Percentiles rank a stretch among this genome's conserved stretches.
Conservation (phyloP, 768 basidiomycete genomes). For the Butyriboletus loyo region DNA sequence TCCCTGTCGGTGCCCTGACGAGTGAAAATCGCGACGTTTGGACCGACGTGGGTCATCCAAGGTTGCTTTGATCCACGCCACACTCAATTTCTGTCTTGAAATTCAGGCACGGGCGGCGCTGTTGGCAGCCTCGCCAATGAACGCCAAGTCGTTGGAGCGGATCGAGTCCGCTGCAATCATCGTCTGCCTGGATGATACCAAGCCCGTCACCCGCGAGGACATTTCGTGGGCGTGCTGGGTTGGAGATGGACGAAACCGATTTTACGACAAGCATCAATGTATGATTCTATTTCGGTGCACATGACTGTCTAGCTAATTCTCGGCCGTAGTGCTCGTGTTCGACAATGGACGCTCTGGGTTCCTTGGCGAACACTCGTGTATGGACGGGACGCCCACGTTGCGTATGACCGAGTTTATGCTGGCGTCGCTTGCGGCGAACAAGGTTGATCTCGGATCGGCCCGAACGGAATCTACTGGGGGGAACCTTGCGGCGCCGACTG, state of each 20-base stretch:
- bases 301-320: constrained; percentile 2
- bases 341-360: constrained; percentile 95
- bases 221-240: constrained; percentile 83
- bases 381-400: constrained; percentile 94
- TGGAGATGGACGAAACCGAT: constrained; percentile 87
- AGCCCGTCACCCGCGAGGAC: constrained; percentile 78
- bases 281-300: constrained; percentile 21
- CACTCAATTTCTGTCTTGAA: no score
- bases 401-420: constrained; percentile 94
- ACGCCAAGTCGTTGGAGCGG: constrained; percentile 63
- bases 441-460: constrained; percentile 69
- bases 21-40: constrained; percentile 88
- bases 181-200: constrained; percentile 79
- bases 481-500: constrained; percentile 54
- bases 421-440: constrained; percentile 66
- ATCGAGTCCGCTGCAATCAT: constrained; percentile 92
- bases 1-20: constrained; percentile 79
- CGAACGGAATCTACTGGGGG: constrained; percentile 32
- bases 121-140: constrained; percentile 59
- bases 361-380: constrained; percentile 81
- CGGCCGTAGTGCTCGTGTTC: constrained; percentile 76
- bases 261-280: constrained; percentile 97
- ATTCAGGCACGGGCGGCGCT: constrained; percentile 57
- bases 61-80: not conserved
- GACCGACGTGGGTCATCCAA: constrained; percentile 71